phyloP scores from a whole-genome alignment of 805 yeast genomes.

The Candida glaebosa region DNA sequence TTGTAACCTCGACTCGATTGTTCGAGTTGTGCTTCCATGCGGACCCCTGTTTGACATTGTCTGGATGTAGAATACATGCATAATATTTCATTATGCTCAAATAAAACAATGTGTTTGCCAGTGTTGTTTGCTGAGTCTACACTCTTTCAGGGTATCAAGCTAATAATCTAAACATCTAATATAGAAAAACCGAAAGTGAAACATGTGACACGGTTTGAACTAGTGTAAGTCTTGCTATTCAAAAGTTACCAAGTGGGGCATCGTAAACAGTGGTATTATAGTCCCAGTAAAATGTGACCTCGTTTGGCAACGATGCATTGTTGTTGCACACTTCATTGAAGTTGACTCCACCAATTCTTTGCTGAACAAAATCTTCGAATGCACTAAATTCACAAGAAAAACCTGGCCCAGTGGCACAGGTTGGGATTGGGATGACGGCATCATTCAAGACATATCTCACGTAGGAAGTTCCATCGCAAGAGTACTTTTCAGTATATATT shows the following conservation, averaged over 20 bases:
- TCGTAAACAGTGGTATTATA: constrained; percentile 14
- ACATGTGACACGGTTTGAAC: background rate
- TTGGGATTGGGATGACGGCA: constrained; percentile 34
- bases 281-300: constrained; percentile 43
- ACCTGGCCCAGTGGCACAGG: constrained; percentile 39
- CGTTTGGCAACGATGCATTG: constrained; percentile 16
- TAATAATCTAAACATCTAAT: too few species aligned
- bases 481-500: constrained; percentile 34
- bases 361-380: constrained; percentile 26
- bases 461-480: constrained; percentile 26
- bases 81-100: too few species aligned
- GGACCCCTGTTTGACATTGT: too few species aligned
- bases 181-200: too few species aligned
- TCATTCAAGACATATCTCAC: constrained; percentile 39
- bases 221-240: too few species aligned
- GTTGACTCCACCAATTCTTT: constrained; percentile 24
- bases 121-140: background rate
- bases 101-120: too few species aligned
- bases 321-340: constrained; percentile 26
- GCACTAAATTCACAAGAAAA: constrained; percentile 38
- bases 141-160: background rate
- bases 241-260: constrained; percentile 9
- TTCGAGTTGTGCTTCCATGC: too few species aligned
- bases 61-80: too few species aligned
- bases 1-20: too few species aligned